Evolutionary conservation across 106 monocot genomes (phyloP).

Genomic region (Hemerocallis citrina): DNA sequence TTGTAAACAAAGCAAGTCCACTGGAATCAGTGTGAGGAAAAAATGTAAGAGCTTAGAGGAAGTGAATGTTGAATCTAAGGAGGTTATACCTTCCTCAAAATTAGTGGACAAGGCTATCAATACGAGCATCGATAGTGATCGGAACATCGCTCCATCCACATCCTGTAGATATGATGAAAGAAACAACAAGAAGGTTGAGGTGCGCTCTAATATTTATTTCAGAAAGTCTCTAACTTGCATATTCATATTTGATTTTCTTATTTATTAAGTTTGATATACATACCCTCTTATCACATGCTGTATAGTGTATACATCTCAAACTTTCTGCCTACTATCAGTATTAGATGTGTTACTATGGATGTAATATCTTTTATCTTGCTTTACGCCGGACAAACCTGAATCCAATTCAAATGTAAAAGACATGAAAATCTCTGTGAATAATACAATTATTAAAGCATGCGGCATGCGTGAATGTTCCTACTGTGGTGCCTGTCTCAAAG

Average conservation of each 20-base stretch:
- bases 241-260: neutral
- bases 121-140: neutral
- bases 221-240: neutral
- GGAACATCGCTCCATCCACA: neutral
- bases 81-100: neutral
- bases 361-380: neutral
- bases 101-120: neutral
- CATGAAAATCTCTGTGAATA: neutral
- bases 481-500: slow-evolving; percentile 71
- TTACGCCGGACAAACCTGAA: slow-evolving; percentile 10
- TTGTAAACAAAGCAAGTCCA: neutral
- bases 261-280: neutral
- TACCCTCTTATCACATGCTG: no score
- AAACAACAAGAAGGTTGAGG: slow-evolving; percentile 9
- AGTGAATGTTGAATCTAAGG: slow-evolving; percentile 1
- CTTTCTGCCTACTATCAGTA: neutral
- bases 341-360: no score
- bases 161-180: slow-evolving; percentile 5
- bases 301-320: neutral
- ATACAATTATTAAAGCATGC: slow-evolving; percentile 1
- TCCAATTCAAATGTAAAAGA: neutral
- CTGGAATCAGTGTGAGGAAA: neutral
- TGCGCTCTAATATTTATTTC: neutral
- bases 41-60: neutral
- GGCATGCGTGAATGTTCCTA: slow-evolving; percentile 16